Conservation (phyloP, 2,329 filamentous ascomycete species). For the Microcyclospora pomicola region DNA sequence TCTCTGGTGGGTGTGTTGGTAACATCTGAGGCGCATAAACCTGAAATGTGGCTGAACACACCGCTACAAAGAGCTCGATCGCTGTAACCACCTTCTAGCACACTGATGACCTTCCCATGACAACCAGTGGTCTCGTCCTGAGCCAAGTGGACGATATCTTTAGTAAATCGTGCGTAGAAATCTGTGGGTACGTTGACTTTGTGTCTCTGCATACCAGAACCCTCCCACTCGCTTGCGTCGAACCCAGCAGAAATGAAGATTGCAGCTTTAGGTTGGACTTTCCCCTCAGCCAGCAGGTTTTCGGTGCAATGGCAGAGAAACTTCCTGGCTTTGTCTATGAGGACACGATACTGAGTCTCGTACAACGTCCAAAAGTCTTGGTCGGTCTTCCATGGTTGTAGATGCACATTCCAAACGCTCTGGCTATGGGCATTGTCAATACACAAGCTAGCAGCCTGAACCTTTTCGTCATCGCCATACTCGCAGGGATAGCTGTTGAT, state of each 20-base stretch:
- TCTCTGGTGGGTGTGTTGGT: neutral
- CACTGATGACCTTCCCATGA: conserved; percentile 78
- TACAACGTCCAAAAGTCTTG: conserved; percentile 85
- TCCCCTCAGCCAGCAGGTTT: conserved; percentile 43
- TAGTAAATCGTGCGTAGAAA: conserved; percentile 84
- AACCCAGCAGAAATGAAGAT: conserved; percentile 95
- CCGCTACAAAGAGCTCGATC: conserved; percentile 81
- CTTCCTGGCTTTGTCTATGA: conserved; percentile 66
- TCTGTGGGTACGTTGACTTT: conserved; percentile 91
- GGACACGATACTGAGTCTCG: conserved; percentile 57
- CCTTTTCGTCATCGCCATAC: conserved; percentile 80
- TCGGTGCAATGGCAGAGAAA: conserved; percentile 65
- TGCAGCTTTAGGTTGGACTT: conserved; percentile 58
- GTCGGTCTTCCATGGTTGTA: conserved; percentile 72
- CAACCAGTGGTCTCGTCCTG: conserved; percentile 64
- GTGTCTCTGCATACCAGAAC: conserved; percentile 85
- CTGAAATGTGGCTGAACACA: conserved; percentile 78
- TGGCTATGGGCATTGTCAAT: conserved; percentile 90
- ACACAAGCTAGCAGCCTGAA: conserved; percentile 85
- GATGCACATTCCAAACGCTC: conserved; percentile 89
- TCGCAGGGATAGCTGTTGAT: conserved; percentile 99
- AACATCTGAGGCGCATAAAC: conserved; percentile 40
- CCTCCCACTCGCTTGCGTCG: conserved; percentile 92
- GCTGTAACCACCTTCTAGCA: conserved; percentile 91
- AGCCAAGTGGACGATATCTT: conserved; percentile 70